Evolutionary conservation across 2,329 filamentous ascomycete species (phyloP).

Genomic region (Penicillium sp.): DNA sequence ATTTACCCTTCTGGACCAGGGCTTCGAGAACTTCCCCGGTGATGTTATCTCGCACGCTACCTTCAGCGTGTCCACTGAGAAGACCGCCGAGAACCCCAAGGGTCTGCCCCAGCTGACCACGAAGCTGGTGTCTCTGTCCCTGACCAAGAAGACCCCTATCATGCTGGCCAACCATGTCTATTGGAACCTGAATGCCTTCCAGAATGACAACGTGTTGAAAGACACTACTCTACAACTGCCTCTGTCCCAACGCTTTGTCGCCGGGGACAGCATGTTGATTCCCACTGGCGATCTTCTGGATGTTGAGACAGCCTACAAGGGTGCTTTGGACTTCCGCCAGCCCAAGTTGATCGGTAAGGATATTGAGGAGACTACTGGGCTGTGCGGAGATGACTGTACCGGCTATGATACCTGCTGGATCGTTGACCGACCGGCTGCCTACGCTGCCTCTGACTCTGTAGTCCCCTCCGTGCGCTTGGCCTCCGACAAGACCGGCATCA

Average conservation of each 20-base stretch:
- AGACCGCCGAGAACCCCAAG: constrained; percentile 42
- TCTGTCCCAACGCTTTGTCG: constrained; percentile 50
- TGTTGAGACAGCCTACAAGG: constrained; percentile 70
- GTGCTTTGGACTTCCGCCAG: constrained; percentile 65
- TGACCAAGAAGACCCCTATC: constrained; percentile 53
- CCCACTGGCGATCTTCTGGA: constrained; percentile 76
- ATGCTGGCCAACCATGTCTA: constrained; percentile 58
- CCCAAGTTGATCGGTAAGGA: constrained; percentile 80
- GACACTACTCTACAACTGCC: constrained; percentile 52
- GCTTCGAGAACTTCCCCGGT: constrained; percentile 51
- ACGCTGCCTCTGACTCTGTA: constrained; percentile 37
- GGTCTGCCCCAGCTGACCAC: constrained; percentile 49
- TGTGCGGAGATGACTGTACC: constrained; percentile 80
- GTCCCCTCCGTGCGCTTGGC: constrained; percentile 63
- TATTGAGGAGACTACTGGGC: constrained; percentile 65
- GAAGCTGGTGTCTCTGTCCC: constrained; percentile 48
- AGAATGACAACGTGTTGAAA: constrained; percentile 46
- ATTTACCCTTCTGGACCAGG: constrained; percentile 51
- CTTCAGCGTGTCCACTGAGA: constrained; percentile 47
- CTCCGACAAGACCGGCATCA: constrained; percentile 76
- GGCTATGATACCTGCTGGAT: constrained; percentile 73
- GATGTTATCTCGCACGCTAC: constrained; percentile 52
- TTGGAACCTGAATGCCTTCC: constrained; percentile 57
- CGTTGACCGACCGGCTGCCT: constrained; percentile 47
- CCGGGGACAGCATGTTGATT: constrained; percentile 66